Conservation (phyloP, 495 filamentous ascomycete species). For the Aspergillus panamensis region DNA sequence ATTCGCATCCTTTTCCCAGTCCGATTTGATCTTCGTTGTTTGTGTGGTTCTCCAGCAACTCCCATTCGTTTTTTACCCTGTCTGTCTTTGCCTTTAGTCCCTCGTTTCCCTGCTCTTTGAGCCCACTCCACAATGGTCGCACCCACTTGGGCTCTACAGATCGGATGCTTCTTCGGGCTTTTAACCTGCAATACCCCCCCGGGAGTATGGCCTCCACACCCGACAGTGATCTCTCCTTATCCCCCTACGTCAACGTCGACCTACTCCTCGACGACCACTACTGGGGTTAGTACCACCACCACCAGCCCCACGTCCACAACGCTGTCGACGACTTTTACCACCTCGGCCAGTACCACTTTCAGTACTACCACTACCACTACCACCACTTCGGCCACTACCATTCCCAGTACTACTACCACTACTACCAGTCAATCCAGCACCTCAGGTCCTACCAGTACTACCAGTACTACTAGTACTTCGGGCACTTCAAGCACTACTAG, state of each 20-base stretch:
- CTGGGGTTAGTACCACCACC: background rate
- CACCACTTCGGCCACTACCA: slow-evolving; percentile 18
- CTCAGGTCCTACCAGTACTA: slow-evolving; percentile 16
- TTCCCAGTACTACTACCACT: slow-evolving; percentile 5
- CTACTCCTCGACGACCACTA: slow-evolving; percentile 10
- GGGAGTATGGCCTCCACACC: slow-evolving; percentile 30
- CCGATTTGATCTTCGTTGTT: background rate
- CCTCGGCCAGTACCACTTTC: slow-evolving; percentile 5
- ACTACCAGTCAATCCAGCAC: slow-evolving; percentile 15
- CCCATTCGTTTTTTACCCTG: slow-evolving; percentile 25
- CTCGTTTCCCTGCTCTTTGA: slow-evolving; percentile 18
- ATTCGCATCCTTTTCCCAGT: background rate
- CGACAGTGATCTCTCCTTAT: slow-evolving; percentile 26
- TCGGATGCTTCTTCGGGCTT: slow-evolving; percentile 36
- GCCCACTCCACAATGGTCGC: slow-evolving; percentile 27
- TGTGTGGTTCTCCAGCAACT: slow-evolving; percentile 3
- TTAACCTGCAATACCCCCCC: slow-evolving; percentile 40
- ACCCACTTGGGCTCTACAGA: slow-evolving; percentile 26
- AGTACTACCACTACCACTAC: slow-evolving; percentile 3
- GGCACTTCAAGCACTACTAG: slow-evolving; percentile 19
- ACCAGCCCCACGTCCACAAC: slow-evolving; percentile 20
- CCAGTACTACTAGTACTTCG: slow-evolving; percentile 5
- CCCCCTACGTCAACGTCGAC: slow-evolving; percentile 21
- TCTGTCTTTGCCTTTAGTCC: slow-evolving; percentile 14
- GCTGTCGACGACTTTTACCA: background rate